These are phyloP conservation scores for Boletus rex-veris DNA, from an alignment of 768 basidiomycete genomes.

Conservation along the genomic window DNA sequence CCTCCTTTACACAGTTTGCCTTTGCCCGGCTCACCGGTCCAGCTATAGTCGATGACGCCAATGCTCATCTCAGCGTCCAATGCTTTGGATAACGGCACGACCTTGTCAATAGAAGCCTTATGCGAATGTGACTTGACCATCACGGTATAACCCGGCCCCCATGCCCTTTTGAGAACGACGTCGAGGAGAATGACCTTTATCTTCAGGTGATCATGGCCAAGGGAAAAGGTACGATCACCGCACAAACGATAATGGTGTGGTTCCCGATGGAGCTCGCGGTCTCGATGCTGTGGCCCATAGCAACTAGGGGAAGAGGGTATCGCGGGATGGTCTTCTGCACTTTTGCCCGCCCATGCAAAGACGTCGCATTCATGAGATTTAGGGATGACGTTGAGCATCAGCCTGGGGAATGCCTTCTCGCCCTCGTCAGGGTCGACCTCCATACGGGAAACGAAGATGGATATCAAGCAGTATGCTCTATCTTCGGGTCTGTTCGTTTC, in stretches of 20 bases:
- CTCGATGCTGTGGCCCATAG: not conserved
- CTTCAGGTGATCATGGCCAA: slow-evolving; percentile 3
- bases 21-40: not conserved
- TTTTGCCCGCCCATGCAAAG: slow-evolving; percentile 4
- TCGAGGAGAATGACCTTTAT: slow-evolving; percentile 3
- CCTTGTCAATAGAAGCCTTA: not conserved
- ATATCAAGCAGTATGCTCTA: not conserved
- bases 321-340: slow-evolving; percentile 1
- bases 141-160: not conserved
- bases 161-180: not conserved
- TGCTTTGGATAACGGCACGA: not conserved
- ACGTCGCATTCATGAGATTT: not conserved
- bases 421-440: not conserved
- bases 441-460: slow-evolving; percentile 4
- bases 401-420: slow-evolving; percentile 2
- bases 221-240: not conserved
- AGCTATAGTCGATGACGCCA: slow-evolving; percentile 1
- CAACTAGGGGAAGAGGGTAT: slow-evolving; percentile 6
- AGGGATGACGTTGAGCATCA: slow-evolving; percentile 4
- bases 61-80: not conserved
- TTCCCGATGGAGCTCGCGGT: not conserved
- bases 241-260: slow-evolving; percentile 1
- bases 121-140: not conserved
- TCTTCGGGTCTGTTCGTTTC: not conserved
- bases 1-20: not conserved